These are phyloP conservation scores for Candida boidinii DNA, from an alignment of 805 yeast genomes.

Conservation along the genomic window DNA sequence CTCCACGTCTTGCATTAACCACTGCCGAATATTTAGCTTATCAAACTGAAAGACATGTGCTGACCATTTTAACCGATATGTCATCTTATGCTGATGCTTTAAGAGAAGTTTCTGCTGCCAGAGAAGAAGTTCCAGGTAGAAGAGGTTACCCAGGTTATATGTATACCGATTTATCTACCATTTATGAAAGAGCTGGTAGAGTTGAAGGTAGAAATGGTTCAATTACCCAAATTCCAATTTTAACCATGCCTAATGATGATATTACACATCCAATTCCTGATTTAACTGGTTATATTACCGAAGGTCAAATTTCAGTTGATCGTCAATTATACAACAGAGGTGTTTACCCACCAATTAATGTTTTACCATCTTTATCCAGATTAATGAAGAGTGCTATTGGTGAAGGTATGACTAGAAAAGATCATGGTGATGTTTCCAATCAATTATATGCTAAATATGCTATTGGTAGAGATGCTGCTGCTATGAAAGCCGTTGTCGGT, in stretches of 20 bases:
- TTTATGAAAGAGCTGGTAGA: conserved; percentile 99
- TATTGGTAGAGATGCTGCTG: conserved; percentile 99
- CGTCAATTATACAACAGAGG: conserved; percentile 95
- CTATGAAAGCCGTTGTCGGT: conserved; percentile 99
- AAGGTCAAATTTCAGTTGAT: conserved; percentile 97
- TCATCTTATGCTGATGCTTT: conserved; percentile 99
- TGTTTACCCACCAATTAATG: conserved; percentile 98
- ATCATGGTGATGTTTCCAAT: conserved; percentile 98
- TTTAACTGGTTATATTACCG: conserved; percentile 98
- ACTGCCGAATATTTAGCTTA: conserved; percentile 98
- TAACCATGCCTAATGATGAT: conserved; percentile 99
- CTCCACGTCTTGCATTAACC: conserved; percentile 97
- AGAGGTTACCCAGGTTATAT: conserved; percentile 99
- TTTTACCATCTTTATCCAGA: conserved; percentile 93
- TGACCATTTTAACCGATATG: conserved; percentile 98
- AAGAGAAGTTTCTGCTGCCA: conserved; percentile 99
- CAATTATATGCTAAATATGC: conserved; percentile 99
- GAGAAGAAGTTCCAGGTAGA: conserved; percentile 99
- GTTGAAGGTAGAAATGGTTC: conserved; percentile 99
- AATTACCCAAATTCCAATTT: conserved; percentile 96
- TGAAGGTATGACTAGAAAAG: conserved; percentile 99
- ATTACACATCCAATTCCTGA: conserved; percentile 99
- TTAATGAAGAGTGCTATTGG: conserved; percentile 99
- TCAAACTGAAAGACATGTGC: conserved; percentile 98
- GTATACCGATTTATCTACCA: conserved; percentile 99